Percentiles rank a stretch among this genome's conserved stretches.
Evolutionary conservation across 352 stramenopile genomes (phyloP).

Genomic region (Peronospora destructor): DNA sequence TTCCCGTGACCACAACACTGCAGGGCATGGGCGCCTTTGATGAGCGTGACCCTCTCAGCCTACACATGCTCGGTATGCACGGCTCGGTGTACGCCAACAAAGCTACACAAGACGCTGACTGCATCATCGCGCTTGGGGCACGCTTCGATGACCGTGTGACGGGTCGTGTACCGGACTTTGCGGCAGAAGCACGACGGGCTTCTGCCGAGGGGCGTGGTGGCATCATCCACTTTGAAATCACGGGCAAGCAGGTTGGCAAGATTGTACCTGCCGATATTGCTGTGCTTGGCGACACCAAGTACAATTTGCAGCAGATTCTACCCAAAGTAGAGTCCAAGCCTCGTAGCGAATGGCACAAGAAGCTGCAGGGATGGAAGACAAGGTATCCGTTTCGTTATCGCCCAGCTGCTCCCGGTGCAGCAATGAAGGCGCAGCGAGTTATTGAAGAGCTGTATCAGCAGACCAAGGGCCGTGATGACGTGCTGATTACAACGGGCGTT

Average conservation of each 20-base stretch:
- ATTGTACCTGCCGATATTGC: constrained; percentile 76
- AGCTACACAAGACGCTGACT: constrained; percentile 91
- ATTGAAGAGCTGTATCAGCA: constrained; percentile 91
- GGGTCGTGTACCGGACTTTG: constrained; percentile 88
- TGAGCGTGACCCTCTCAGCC: constrained; percentile 88
- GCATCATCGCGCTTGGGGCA: constrained; percentile 91
- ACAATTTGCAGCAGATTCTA: constrained; percentile 89
- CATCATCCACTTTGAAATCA: constrained; percentile 95
- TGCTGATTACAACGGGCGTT: constrained; percentile 93
- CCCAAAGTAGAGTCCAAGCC: constrained; percentile 74
- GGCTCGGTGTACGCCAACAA: constrained; percentile 95
- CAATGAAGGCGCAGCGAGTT: constrained; percentile 92
- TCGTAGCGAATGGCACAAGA: constrained; percentile 88
- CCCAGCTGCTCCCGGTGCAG: constrained; percentile 44
- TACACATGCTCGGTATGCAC: constrained; percentile 97
- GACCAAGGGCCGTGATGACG: constrained; percentile 86
- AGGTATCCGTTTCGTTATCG: constrained; percentile 92
- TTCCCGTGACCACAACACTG: constrained; percentile 92
- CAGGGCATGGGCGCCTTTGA: constrained; percentile 92
- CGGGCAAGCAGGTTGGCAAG: constrained; percentile 81
- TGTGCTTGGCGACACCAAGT: constrained; percentile 81
- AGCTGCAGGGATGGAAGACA: constrained; percentile 86
- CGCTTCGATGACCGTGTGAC: constrained; percentile 96
- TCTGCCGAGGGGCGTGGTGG: constrained; percentile 86
- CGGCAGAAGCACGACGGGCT: constrained; percentile 88